Evolutionary conservation across 768 basidiomycete species (phyloP), one percentile per base, ranked within the genome.

Genomic region (Daedalea quercina): DNA sequence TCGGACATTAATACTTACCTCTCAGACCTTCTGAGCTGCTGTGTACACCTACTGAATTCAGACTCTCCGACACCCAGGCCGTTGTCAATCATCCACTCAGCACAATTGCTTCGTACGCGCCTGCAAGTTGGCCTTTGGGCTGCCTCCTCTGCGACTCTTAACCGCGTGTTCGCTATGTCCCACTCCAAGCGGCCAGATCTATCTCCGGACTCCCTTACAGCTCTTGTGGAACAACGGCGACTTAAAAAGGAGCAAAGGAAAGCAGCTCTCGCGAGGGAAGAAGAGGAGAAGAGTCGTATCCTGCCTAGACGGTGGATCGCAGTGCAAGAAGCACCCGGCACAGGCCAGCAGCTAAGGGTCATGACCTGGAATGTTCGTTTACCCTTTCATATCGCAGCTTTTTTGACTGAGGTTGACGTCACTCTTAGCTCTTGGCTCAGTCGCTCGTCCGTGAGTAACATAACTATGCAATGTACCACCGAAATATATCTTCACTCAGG

Each of bases 351-450:
- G 11, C 58, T 83, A 55, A 87, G 74, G 62, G 65, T 93, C 47
- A 73, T 89, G 72, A 86, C 86, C 3, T 93, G 90, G 89, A 93
- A 93, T 73, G 87, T 92, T 54, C 57, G 87, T 83, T 20, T 31
- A 43, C 26, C 28, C 26, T 12, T 12, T 47, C 19, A 28, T 31
- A n/a, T 23, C 26, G 25, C 40, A 51, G 15, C 40, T 47, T 43
- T n/a, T 48, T 57, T 55, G 44, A 51, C 49, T 34, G 31, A 48
- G 33, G 48, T 45, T 54, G 22, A 59, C 51, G 54, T 44, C 35
- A 26, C 45, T 54, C 20, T 43, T 47, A 90, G 88, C 67, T 90
- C 45, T 76, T 92, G 24, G 90, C 89, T 0, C 89, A 91, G 66
- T 80, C 76, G 59, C 74, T 93, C 53, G 80, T 92, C 61, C 83